Evolutionary conservation across 1,284 basidiomycete species (phyloP).

Genomic region (Ceratobasidium sp.): DNA sequence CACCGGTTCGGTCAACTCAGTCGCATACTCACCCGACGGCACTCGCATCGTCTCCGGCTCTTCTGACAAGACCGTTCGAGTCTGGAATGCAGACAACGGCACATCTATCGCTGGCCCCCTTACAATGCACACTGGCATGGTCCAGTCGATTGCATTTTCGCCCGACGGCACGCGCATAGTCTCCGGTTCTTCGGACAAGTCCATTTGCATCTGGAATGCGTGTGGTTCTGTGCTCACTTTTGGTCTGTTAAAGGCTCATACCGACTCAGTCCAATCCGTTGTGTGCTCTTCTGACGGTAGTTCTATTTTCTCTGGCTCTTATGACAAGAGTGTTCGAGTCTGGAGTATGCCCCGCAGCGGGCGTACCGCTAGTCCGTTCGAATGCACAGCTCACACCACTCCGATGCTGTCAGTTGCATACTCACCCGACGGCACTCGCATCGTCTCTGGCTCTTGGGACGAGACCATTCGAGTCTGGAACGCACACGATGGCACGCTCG

Average conservation of each 20-base stretch:
- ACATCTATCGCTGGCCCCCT: background rate
- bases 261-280: background rate
- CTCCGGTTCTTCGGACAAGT: background rate
- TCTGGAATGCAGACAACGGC: background rate
- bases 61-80: background rate
- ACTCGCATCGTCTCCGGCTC: background rate
- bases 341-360: no score
- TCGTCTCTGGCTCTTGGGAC: no score
- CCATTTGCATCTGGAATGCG: background rate
- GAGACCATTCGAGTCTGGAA: no score
- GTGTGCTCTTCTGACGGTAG: background rate
- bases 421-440: no score
- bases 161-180: conserved; percentile 2
- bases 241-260: background rate
- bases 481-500: no score
- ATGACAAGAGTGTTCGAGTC: background rate
- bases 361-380: no score
- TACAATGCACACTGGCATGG: background rate
- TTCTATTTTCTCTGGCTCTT: background rate
- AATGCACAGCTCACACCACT: no score
- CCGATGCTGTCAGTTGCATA: no score
- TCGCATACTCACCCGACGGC: conserved; percentile 2
- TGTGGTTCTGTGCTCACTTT: background rate
- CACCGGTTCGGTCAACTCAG: background rate
- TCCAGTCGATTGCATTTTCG: background rate